Conservation (phyloP, 257 asterid species). For the Gentiana dahurica region DNA sequence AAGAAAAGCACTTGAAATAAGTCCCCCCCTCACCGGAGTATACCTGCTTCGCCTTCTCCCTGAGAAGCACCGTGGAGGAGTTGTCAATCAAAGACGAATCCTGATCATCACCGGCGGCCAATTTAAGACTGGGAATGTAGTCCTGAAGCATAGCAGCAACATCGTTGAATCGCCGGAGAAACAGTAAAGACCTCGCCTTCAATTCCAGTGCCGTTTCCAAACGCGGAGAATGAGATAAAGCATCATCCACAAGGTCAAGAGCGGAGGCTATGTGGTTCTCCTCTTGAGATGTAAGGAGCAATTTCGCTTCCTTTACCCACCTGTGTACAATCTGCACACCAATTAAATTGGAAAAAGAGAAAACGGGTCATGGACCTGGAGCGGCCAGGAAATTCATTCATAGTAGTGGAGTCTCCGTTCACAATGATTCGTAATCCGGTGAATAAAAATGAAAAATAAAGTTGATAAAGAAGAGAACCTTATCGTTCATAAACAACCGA, state of each 20-base stretch:
- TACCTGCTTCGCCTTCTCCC: constrained; percentile 67
- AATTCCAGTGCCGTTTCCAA: constrained; percentile 69
- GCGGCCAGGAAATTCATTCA: no score
- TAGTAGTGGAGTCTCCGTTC: no score
- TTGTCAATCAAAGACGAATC: constrained; percentile 43
- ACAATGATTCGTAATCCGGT: background rate
- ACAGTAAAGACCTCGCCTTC: constrained; percentile 68
- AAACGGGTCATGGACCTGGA: background rate
- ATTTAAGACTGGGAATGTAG: constrained; percentile 67
- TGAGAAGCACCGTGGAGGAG: constrained; percentile 45
- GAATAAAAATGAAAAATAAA: background rate
- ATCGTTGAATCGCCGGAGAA: constrained; percentile 75
- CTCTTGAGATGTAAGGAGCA: constrained; percentile 58
- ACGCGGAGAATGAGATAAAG: constrained; percentile 67
- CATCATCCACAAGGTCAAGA: constrained; percentile 60
- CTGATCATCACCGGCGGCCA: constrained; percentile 45
- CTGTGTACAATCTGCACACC: constrained; percentile 62
- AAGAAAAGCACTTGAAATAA: constrained; percentile 64
- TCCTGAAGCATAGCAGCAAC: constrained; percentile 89
- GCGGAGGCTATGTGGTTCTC: constrained; percentile 53
- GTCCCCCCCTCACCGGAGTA: constrained; percentile 45
- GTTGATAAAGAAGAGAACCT: constrained; percentile 24
- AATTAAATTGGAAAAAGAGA: background rate
- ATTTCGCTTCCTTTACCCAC: constrained; percentile 65
- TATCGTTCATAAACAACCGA: constrained; percentile 88